Base-by-base conservation (phyloP, 257 asterid genomes). In the Verbascum thapsus region DNA sequence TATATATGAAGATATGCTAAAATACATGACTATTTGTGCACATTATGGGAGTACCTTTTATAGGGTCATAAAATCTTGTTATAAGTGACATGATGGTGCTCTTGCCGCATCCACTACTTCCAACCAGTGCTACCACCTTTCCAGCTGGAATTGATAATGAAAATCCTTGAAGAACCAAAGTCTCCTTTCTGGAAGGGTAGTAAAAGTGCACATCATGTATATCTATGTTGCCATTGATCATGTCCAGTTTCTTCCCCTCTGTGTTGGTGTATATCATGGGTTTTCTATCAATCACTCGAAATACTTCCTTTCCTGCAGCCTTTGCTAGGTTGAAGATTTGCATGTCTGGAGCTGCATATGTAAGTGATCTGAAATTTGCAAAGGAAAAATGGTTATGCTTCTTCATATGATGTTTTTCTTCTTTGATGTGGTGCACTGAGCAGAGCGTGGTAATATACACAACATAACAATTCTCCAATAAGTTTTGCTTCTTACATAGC, bases 281-380 rank as follows among this genome's bases (percentile, higher is more conserved):
- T 78, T 85, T 87, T 69, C 95, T 84, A 58, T 75, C 70, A 44
- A 87, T 81, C 53, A 90, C 88, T 54, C 74, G 78, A 71, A 83
- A 87, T 32, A 85, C 91, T 81, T 87, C 94, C 64, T 65, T 76
- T 63, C 95, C 94, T 67, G 97, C 91, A n/a, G 97, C 94, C 76
- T 78, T 84, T 54, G 94, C 95, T 72, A 87, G 95, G 67, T 87
- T 85, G 85, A 87, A 87, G 73, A 80, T 73, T 72, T 84, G 90
- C 91, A 87, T 82, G 75, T 88, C 95, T 32, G 95, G 96, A 70
- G 96, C 95, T 54, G 96, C 95, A 67, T 89, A 71, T 23, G 96
- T 82, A 66, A 89, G 87, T 30, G 96, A 86, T 84, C 90, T 82
- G 89, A 44, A 80, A 72, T 75, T 40, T 56, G 49, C 39, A 59